Conservation (phyloP, 768 basidiomycete species). For the Collybia sordida region DNA sequence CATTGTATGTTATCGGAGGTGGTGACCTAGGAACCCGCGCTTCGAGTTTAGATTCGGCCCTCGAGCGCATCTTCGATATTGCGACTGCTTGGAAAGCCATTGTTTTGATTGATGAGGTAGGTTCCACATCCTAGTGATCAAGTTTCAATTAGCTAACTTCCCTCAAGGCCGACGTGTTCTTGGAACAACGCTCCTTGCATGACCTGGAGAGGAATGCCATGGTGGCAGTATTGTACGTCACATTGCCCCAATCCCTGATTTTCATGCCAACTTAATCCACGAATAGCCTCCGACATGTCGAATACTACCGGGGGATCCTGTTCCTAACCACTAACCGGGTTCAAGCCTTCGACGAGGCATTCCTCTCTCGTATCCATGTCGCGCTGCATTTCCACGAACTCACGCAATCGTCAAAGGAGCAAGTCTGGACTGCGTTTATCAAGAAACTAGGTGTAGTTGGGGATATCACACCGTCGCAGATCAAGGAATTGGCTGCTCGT, state of each 20-base stretch:
- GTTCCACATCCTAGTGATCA: background rate
- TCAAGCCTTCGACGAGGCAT: slow-evolving; percentile 65
- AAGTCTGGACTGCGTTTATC: slow-evolving; percentile 67
- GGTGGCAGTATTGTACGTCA: slow-evolving; percentile 62
- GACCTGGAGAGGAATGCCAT: slow-evolving; percentile 69
- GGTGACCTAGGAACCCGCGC: slow-evolving; percentile 54
- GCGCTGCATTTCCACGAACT: slow-evolving; percentile 66
- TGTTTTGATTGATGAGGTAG: slow-evolving; percentile 53
- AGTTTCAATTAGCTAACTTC: slow-evolving; percentile 6
- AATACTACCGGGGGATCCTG: slow-evolving; percentile 57
- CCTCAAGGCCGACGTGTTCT: slow-evolving; percentile 64
- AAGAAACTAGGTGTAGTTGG: slow-evolving; percentile 38
- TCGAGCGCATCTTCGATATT: slow-evolving; percentile 49
- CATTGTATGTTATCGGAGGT: slow-evolving; percentile 54
- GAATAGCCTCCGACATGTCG: slow-evolving; percentile 51
- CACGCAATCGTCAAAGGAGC: slow-evolving; percentile 46
- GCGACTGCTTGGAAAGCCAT: slow-evolving; percentile 64
- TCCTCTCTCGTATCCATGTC: slow-evolving; percentile 66
- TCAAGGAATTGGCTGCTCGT: slow-evolving; percentile 45
- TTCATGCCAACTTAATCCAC: slow-evolving; percentile 22
- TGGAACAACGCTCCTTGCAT: slow-evolving; percentile 65
- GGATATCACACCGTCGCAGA: slow-evolving; percentile 38
- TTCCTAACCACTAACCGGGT: slow-evolving; percentile 60
- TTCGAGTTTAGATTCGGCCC: slow-evolving; percentile 36
- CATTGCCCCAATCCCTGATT: slow-evolving; percentile 2